These are phyloP conservation scores for Camelina neglecta DNA, from an alignment of 345 rosid species.

Conservation along the genomic window DNA sequence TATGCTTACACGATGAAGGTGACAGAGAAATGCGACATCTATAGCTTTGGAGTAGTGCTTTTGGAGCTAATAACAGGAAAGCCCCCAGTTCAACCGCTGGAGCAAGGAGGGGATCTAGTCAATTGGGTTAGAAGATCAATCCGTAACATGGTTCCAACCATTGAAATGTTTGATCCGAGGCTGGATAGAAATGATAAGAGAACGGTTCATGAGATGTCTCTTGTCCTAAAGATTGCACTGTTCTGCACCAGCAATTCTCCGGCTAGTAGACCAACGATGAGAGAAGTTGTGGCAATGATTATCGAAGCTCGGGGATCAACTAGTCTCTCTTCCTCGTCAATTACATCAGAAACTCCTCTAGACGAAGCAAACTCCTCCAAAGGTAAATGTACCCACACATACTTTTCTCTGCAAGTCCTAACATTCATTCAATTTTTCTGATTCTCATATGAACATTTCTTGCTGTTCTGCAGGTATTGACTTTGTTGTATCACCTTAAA, in stretches of 20 bases:
- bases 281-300: slow-evolving; percentile 79
- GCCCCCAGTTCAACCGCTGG: slow-evolving; percentile 78
- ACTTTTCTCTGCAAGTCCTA: slow-evolving; percentile 39
- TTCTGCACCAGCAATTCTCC: slow-evolving; percentile 78
- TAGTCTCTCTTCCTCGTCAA: slow-evolving; percentile 42
- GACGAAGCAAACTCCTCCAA: slow-evolving; percentile 24
- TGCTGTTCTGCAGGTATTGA: slow-evolving; percentile 33
- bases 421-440: slow-evolving; percentile 34
- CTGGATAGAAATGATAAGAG: slow-evolving; percentile 50
- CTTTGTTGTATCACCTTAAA: slow-evolving; percentile 40
- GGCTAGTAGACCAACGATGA: slow-evolving; percentile 67
- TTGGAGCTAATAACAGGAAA: slow-evolving; percentile 70
- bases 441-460: slow-evolving; percentile 24
- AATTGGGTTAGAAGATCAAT: slow-evolving; percentile 73
- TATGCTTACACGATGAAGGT: slow-evolving; percentile 95
- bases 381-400: slow-evolving; percentile 11
- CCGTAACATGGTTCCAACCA: slow-evolving; percentile 48
- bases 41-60: slow-evolving; percentile 85
- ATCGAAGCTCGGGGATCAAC: slow-evolving; percentile 55
- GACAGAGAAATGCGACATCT: slow-evolving; percentile 82
- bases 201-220: slow-evolving; percentile 62
- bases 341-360: slow-evolving; percentile 55
- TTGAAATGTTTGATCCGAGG: slow-evolving; percentile 61
- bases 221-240: slow-evolving; percentile 72
- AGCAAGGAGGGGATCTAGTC: slow-evolving; percentile 87